These are phyloP conservation scores for Fistulinella prunicolor DNA, from an alignment of 768 basidiomycete genomes.

Conservation along the genomic window DNA sequence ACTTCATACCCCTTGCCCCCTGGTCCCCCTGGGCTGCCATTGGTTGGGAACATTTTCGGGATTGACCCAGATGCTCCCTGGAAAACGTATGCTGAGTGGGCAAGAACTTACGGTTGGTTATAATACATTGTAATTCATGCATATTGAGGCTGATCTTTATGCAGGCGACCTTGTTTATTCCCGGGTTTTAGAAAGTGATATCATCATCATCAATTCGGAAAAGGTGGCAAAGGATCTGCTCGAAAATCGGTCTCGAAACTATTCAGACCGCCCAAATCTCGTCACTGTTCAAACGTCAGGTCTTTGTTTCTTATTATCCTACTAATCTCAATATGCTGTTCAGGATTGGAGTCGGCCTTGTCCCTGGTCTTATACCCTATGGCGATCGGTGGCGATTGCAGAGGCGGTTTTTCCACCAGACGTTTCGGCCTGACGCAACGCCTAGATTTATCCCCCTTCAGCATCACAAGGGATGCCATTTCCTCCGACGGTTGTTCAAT, in stretches of 20 bases:
- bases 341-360: background rate
- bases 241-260: background rate
- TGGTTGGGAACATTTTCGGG: background rate
- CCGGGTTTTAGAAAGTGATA: background rate
- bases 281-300: background rate
- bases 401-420: background rate
- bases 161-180: constrained; percentile 8
- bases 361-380: background rate
- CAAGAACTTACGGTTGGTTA: constrained; percentile 5
- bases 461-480: background rate
- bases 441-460: background rate
- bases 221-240: background rate
- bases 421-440: background rate
- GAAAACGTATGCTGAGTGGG: background rate
- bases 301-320: background rate
- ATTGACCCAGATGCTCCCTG: background rate
- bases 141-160: background rate
- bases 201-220: constrained; percentile 9
- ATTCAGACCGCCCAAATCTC: background rate
- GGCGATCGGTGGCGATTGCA: background rate
- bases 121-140: background rate
- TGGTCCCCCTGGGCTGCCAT: background rate
- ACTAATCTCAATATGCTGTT: background rate
- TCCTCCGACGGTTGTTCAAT: background rate
- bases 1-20: background rate